A percentile compares a stretch with the other conserved stretches of the same genome.
phyloP scores from a whole-genome alignment of 2,329 filamentous ascomycete genomes.

The Beauveria varroae region DNA sequence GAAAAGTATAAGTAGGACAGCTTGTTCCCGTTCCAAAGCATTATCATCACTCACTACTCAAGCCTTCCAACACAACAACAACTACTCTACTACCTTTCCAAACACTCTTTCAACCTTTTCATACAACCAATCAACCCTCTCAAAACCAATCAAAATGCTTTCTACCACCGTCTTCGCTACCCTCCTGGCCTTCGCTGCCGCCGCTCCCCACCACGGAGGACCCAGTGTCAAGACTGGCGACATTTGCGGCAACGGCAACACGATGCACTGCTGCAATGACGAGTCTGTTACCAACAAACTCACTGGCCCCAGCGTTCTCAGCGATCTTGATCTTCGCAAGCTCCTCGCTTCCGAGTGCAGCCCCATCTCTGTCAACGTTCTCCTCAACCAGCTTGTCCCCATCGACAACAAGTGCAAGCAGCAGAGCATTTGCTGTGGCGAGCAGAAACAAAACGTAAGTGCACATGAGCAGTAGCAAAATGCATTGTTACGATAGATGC shows the following conservation, averaged over 20 bases:
- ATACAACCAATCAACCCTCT: not conserved
- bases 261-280: not conserved
- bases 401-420: not conserved
- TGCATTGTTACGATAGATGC: too few relatives aligned
- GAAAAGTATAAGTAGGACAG: not conserved
- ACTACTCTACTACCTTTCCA: not conserved
- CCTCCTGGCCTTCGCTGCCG: not conserved
- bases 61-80: not conserved
- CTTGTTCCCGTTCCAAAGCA: not conserved
- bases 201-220: not conserved
- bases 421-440: not conserved
- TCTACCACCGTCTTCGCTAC: not conserved
- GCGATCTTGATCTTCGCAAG: not conserved
- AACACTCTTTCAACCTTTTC: not conserved
- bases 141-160: constrained; percentile 1
- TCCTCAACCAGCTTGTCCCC: not conserved
- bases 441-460: not conserved
- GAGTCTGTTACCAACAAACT: not conserved
- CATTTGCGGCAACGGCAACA: constrained; percentile 8
- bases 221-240: not conserved
- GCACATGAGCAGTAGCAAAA: too few relatives aligned
- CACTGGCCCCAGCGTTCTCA: not conserved
- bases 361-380: not conserved
- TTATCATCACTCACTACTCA: not conserved
- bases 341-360: not conserved